phyloP scores from a whole-genome alignment of 768 basidiomycete species.

The Lanmaoa pseudosensibilis region DNA sequence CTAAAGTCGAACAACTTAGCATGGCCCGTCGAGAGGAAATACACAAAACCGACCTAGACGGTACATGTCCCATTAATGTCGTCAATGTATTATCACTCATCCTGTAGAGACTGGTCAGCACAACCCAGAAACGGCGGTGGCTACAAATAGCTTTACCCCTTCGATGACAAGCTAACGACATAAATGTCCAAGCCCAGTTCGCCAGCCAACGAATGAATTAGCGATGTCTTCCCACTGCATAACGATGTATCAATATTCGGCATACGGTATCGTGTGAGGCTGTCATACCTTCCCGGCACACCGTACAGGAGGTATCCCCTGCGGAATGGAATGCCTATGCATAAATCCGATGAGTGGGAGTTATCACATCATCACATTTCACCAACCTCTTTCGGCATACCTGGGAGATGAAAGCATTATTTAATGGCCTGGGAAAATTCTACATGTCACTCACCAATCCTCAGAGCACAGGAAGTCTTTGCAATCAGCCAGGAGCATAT shows the following conservation, averaged over 20 bases:
- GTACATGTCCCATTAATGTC: conserved; percentile 86
- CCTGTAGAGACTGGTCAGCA: conserved; percentile 38
- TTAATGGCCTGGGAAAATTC: conserved; percentile 21
- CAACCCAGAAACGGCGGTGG: not conserved
- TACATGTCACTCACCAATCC: conserved; percentile 63
- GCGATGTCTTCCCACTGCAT: conserved; percentile 77
- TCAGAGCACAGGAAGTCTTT: conserved; percentile 82
- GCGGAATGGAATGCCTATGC: conserved; percentile 80
- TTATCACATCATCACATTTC: conserved; percentile 17
- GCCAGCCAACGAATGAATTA: conserved; percentile 82
- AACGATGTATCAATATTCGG: conserved; percentile 15
- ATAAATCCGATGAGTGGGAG: conserved; percentile 19
- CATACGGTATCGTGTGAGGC: not conserved
- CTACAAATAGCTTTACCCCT: conserved; percentile 56
- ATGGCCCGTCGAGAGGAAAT: conserved; percentile 8
- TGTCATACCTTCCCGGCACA: conserved; percentile 73
- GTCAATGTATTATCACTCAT: conserved; percentile 91
- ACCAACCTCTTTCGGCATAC: conserved; percentile 87
- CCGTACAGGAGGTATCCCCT: conserved; percentile 83
- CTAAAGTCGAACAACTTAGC: conserved; percentile 37
- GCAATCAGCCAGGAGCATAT: conserved; percentile 87
- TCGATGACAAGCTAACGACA: conserved; percentile 83
- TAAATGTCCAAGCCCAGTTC: conserved; percentile 89
- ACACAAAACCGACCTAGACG: conserved; percentile 57
- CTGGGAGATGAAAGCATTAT: conserved; percentile 39